Evolutionary conservation across 805 yeast species (phyloP), one percentile per base, ranked within the genome.

Genomic region (Candida saitoana): DNA sequence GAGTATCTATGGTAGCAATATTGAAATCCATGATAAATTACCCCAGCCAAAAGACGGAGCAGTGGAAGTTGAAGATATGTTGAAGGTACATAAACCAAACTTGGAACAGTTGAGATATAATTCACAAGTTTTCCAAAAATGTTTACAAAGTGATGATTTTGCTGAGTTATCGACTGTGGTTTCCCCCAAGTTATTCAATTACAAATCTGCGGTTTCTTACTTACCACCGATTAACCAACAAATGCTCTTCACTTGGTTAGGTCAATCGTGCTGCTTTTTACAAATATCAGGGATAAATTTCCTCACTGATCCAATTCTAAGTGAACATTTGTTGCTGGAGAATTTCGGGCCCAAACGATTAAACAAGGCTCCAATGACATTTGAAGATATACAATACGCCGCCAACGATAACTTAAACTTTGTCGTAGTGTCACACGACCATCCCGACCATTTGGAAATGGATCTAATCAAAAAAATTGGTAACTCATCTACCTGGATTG

Each of bases 401-500:
- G 62, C 71, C 14, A 85, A 88, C 8, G 61, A 66, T 32, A 84
- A 89, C 0, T 43, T 70, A 5, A 81, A 87, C 47, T 77, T 82
- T 42, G 81, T 88, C 1, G 56, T 91, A 16, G 95, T 91, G 0
- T 84, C 95, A 2, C 98, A 91, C 59, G 90, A 91, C 57, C 98
- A 91, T 55, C 98, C 97, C 1, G 98, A 91, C 60, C 98, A 91
- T 64, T 63, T 91, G 35, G 98, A 91, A 53, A 67, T 75, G 42
- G 78, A 71, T 22, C 68, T 85, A 7, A 76, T 81, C 12, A 56
- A 63, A 31, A 51, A 66, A 38, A 55, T 69, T 19, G 82, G 85
- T 9, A 82, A 86, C 49, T 49, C 61, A 3, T 69, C 84, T 2
- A 69, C 77, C 1, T 91, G 98, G 97, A 73, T 91, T 7, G 96